Conservation (phyloP, 2,329 filamentous ascomycete genomes). For the Ophiostoma sp. region DNA sequence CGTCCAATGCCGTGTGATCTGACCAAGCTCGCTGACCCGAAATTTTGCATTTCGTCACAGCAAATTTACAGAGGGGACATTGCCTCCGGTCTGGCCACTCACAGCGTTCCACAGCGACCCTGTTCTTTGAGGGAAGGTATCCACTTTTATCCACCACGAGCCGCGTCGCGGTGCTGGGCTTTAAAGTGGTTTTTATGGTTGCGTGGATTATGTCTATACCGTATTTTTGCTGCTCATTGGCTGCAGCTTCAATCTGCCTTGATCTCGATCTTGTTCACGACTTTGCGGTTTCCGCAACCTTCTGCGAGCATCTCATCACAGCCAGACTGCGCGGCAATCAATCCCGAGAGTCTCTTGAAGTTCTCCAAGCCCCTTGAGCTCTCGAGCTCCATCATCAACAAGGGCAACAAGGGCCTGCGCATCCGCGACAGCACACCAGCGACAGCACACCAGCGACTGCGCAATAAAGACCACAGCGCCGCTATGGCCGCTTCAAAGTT, state of each 20-base stretch:
- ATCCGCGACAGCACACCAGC: neutral
- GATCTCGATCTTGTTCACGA: neutral
- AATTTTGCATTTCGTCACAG: constrained; percentile 15
- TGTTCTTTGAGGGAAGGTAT: neutral
- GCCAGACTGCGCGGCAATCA: neutral
- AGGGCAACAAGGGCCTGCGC: no score
- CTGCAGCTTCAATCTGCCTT: neutral
- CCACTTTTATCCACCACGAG: constrained; percentile 12
- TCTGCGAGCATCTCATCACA: neutral
- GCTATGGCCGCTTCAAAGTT: constrained; percentile 13
- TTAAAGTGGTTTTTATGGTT: constrained; percentile 18
- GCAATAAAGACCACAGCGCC: neutral
- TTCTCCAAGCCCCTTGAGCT: neutral
- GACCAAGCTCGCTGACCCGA: constrained; percentile 1
- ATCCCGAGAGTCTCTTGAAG: no score
- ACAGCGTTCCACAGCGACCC: constrained; percentile 10
- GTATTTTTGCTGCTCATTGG: constrained; percentile 13
- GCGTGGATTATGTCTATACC: constrained; percentile 16
- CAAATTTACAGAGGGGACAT: constrained; percentile 9
- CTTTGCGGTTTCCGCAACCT: neutral
- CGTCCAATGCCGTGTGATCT: constrained; percentile 1
- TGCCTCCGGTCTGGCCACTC: constrained; percentile 17
- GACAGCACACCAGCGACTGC: neutral
- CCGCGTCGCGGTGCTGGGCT: constrained; percentile 25
- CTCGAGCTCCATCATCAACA: neutral